Conservation (phyloP, 1,284 basidiomycete genomes). For the Cryptococcus sp. region DNA sequence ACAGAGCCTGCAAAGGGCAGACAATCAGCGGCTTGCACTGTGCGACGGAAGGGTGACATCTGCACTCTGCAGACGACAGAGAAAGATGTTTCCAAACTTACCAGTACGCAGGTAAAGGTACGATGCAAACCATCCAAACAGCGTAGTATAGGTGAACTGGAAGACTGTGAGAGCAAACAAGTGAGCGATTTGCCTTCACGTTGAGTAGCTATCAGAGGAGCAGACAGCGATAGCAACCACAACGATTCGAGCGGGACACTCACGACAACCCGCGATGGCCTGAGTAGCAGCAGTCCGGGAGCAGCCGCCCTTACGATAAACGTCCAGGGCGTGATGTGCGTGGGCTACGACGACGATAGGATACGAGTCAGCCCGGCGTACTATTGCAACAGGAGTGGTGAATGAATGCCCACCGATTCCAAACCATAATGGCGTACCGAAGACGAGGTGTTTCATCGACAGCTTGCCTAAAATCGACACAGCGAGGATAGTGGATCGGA, state of each 20-base stretch:
- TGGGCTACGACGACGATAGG: constrained; percentile 64
- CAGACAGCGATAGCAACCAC: not conserved
- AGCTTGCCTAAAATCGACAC: constrained; percentile 70
- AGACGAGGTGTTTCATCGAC: constrained; percentile 65
- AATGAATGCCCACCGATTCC: constrained; percentile 67
- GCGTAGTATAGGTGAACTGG: constrained; percentile 82
- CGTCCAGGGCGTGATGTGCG: constrained; percentile 85
- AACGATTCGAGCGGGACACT: constrained; percentile 43
- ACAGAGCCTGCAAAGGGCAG: constrained; percentile 39
- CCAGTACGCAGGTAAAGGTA: constrained; percentile 83
- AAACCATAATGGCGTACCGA: constrained; percentile 81
- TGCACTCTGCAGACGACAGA: not conserved
- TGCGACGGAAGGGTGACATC: not conserved
- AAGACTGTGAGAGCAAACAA: constrained; percentile 61
- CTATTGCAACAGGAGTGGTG: constrained; percentile 1
- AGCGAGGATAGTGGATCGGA: constrained; percentile 78
- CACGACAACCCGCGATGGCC: constrained; percentile 65
- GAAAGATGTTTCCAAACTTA: constrained; percentile 43
- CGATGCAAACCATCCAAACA: constrained; percentile 88
- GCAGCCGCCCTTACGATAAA: constrained; percentile 69
- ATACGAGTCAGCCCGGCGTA: not conserved
- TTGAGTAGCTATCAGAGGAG: not conserved
- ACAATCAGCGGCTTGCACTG: not conserved
- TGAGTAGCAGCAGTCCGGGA: constrained; percentile 63
- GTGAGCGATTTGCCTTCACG: no score